Base-by-base conservation (phyloP, 2,329 filamentous ascomycete genomes). In the Aspergillus sp. region DNA sequence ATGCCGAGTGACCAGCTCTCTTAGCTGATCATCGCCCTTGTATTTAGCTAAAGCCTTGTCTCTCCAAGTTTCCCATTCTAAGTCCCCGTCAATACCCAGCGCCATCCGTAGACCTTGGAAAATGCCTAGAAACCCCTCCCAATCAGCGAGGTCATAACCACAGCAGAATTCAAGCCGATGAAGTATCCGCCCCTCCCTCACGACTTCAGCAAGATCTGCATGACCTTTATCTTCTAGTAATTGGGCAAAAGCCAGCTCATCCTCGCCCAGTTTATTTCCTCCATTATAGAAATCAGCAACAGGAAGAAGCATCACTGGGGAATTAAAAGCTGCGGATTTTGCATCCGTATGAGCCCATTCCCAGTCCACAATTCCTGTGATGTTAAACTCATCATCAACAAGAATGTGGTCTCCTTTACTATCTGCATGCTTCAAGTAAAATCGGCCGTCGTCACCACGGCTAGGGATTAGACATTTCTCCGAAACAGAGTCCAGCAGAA, bases 331-430 rank as follows among this genome's bases (percentile, higher is more conserved):
- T 22, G 67, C 64, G n/a, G 65, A 63, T 52, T 71, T 68, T 1
- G 74, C 61, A 17, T 69, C 68, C 15, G 70, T 67, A 48, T 69
- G 53, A 20, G 72, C 69, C 71, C 70, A 77, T 57, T 79, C 74
- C 77, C 77, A 82, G 59, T 82, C 79, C 52, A 82, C 77, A 32
- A 83, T 77, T 1, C 77, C 78, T 5, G 75, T 80, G 34, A 83
- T 74, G 55, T 79, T 77, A 57, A 71, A 78, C 7, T 79, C 48
- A 4, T 78, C 70, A 56, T 83, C 75, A 2, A 76, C 74, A 1
- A 83, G 67, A 13, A 83, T 73, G 48, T 82, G 78, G 52, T 81
- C 78, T 3, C 76, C 79, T 62, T 81, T 82, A 59, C 82, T 78
- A 55, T 80, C 75, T n/a, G 71, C 64, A 61, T 80, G 74, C 60